Percentiles rank a stretch among this genome's conserved stretches.
These are phyloP conservation scores for Neurospora sp. DNA, from an alignment of 495 filamentous ascomycete genomes.

Conservation along the genomic window DNA sequence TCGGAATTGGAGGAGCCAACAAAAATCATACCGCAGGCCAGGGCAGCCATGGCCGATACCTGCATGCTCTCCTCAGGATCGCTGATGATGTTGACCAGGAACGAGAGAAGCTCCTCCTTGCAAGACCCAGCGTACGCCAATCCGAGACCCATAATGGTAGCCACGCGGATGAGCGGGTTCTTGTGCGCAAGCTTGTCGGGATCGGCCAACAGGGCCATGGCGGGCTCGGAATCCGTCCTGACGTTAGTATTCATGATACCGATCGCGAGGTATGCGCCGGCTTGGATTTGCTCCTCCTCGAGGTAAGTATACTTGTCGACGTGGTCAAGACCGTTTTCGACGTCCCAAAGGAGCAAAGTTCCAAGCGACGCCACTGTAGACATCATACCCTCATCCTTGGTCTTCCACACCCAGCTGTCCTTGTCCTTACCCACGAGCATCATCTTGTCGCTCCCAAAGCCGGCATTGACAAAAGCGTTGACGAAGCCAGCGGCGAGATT, in stretches of 20 bases:
- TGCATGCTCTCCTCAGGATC: slow-evolving; percentile 84
- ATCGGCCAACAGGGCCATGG: slow-evolving; percentile 73
- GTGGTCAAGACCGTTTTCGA: slow-evolving; percentile 77
- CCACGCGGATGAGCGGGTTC: slow-evolving; percentile 61
- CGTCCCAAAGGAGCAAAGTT: slow-evolving; percentile 82
- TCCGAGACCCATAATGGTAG: slow-evolving; percentile 90
- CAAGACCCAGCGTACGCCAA: slow-evolving; percentile 88
- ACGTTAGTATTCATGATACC: slow-evolving; percentile 93
- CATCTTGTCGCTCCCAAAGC: slow-evolving; percentile 92
- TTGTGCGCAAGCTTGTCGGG: slow-evolving; percentile 66
- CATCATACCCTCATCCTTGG: slow-evolving; percentile 95
- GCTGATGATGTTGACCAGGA: slow-evolving; percentile 74
- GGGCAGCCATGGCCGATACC: slow-evolving; percentile 88
- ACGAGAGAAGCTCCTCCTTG: slow-evolving; percentile 69
- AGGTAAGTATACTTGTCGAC: slow-evolving; percentile 88
- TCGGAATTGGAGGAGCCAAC: slow-evolving; percentile 86
- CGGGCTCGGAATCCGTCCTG: slow-evolving; percentile 74
- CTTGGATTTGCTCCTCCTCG: slow-evolving; percentile 74
- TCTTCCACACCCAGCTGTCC: slow-evolving; percentile 96
- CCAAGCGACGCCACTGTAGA: slow-evolving; percentile 90
- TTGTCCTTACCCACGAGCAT: slow-evolving; percentile 80
- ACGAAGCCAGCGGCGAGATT: slow-evolving; percentile 95
- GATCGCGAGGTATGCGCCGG: slow-evolving; percentile 78
- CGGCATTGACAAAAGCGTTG: slow-evolving; percentile 92
- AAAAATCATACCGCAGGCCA: slow-evolving; percentile 82